These are phyloP conservation scores for Crotalaria pallida DNA, from an alignment of 306 rosid species.

Conservation along the genomic window DNA sequence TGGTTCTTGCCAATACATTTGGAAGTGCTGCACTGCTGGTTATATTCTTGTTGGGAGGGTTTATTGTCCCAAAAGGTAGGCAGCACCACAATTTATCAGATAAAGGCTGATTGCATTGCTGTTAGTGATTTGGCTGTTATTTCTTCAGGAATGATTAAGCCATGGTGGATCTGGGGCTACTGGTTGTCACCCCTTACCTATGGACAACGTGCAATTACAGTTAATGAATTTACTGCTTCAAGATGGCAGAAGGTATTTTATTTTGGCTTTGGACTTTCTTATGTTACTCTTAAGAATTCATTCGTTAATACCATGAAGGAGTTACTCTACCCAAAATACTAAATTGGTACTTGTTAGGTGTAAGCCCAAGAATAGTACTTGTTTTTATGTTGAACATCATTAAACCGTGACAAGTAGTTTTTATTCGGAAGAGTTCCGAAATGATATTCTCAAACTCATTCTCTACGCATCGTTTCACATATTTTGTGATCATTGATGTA, in stretches of 20 bases:
- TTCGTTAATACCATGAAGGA: neutral
- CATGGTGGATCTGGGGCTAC: slow-evolving; percentile 89
- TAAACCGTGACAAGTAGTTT: neutral
- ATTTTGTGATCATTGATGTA: too few relatives aligned
- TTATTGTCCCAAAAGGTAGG: slow-evolving; percentile 80
- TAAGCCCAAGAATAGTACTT: neutral
- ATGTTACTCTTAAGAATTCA: neutral
- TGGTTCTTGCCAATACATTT: slow-evolving; percentile 81
- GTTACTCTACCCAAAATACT: neutral
- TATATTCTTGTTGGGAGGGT: slow-evolving; percentile 76
- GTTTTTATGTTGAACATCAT: neutral
- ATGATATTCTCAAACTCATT: too few relatives aligned
- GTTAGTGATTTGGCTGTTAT: slow-evolving; percentile 15
- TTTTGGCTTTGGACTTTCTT: slow-evolving; percentile 15
- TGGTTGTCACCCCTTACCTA: slow-evolving; percentile 85
- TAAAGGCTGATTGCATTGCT: neutral
- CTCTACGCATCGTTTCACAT: too few relatives aligned
- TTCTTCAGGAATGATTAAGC: slow-evolving; percentile 60
- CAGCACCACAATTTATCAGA: neutral
- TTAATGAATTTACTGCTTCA: slow-evolving; percentile 75
- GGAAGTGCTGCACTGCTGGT: slow-evolving; percentile 72
- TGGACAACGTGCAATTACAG: slow-evolving; percentile 71
- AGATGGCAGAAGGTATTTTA: slow-evolving; percentile 77
- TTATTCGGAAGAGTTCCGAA: neutral
- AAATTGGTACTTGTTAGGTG: slow-evolving; percentile 1